These are phyloP conservation scores for Arthrobotrys pseudoclavata DNA, from an alignment of 2,329 filamentous ascomycete genomes.

Conservation along the genomic window DNA sequence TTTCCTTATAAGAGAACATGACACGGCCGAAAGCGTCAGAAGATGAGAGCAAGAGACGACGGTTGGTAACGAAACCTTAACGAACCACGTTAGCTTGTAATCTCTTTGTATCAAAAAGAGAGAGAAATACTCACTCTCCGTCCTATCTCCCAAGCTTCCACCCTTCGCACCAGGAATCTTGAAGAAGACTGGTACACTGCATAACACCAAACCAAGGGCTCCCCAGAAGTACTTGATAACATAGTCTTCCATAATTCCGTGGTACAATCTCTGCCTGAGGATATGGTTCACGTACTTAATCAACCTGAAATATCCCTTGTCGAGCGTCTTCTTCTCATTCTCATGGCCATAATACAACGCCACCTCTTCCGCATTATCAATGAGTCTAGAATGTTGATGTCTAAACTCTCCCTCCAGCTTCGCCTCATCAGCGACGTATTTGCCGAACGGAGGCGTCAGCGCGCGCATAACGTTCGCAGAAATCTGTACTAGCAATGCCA, in stretches of 20 bases:
- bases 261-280: constrained; percentile 87
- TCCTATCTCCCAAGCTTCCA: constrained; percentile 69
- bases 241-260: constrained; percentile 99
- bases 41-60: constrained; percentile 89
- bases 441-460: constrained; percentile 94
- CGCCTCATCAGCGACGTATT: constrained; percentile 97
- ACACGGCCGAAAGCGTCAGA: constrained; percentile 95
- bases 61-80: constrained; percentile 84
- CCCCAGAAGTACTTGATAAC: constrained; percentile 99
- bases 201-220: constrained; percentile 88
- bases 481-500: constrained; percentile 92
- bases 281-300: constrained; percentile 99
- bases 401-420: constrained; percentile 94
- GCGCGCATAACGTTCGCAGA: constrained; percentile 94
- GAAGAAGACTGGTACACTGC: constrained; percentile 95
- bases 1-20: constrained; percentile 98
- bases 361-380: constrained; percentile 96
- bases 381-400: constrained; percentile 92
- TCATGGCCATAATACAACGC: constrained; percentile 92
- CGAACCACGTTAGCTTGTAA: constrained; percentile 33
- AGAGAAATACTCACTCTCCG: constrained; percentile 69
- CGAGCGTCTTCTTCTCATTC: constrained; percentile 93
- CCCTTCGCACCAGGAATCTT: constrained; percentile 79
- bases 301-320: constrained; percentile 98
- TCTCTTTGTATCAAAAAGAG: background rate